A percentile compares a stretch with the other conserved stretches of the same genome.
These are phyloP conservation scores for Fallopia convolvulus DNA, from an alignment of 148 eudicot species.

Conservation along the genomic window DNA sequence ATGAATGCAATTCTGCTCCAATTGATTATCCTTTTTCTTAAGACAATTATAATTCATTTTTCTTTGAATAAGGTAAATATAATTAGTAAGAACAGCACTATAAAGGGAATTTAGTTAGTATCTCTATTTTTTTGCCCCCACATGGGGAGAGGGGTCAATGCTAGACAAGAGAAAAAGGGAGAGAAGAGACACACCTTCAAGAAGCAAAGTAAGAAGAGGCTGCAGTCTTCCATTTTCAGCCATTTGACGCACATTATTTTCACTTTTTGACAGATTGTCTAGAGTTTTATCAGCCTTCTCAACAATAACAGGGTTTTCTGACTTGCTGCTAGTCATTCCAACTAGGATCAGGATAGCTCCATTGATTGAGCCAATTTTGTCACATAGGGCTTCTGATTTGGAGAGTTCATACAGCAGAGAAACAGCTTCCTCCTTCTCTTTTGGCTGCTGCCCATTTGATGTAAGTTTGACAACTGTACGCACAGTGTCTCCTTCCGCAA, in stretches of 20 bases:
- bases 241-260: conserved; percentile 80
- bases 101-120: not conserved
- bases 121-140: not conserved
- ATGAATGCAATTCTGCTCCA: not conserved
- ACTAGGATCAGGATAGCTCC: conserved; percentile 87
- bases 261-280: conserved; percentile 62
- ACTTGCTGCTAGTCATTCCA: conserved; percentile 84
- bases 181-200: conserved; percentile 46
- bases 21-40: not conserved
- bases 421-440: conserved; percentile 73
- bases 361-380: conserved; percentile 75
- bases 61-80: no score
- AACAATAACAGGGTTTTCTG: conserved; percentile 50
- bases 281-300: conserved; percentile 74
- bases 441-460: conserved; percentile 48
- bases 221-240: conserved; percentile 84
- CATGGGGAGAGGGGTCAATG: not conserved
- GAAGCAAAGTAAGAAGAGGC: conserved; percentile 67
- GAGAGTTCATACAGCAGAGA: conserved; percentile 87
- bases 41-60: not conserved
- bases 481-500: conserved; percentile 76
- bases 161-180: not conserved
- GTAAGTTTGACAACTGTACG: conserved; percentile 68
- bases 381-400: conserved; percentile 55
- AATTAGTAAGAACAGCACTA: no score